Evolutionary conservation across 495 filamentous ascomycete genomes (phyloP), one percentile per base, ranked within the genome.

Genomic region (Penicillium odoratum): DNA sequence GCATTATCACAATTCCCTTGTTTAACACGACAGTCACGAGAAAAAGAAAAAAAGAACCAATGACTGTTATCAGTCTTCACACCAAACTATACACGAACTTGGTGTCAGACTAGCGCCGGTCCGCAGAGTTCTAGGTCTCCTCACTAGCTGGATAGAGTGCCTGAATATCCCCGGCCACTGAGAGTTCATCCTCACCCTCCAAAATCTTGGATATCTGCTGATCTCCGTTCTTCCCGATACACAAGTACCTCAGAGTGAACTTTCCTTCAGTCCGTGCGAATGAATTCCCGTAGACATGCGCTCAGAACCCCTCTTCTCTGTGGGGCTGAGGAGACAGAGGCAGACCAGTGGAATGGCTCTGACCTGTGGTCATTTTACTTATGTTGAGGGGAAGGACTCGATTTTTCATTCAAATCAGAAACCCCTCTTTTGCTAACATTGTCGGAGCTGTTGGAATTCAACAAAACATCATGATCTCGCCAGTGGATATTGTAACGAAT

Each of bases 401-500:
- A 31, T 25, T 21, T 21, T 21, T 21, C 21, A 21, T 21, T 21
- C 2, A 1, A 30, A 33, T 30, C 4, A 15, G n/a, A 25, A 25
- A 5, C 3, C n/a, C 33, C n/a, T 28, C 18, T 51, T 21, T 3
- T 10, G 13, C 25, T n/a, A 13, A 51, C 7, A 40, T 21, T 31
- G n/a, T 7, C 38, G 16, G 9, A 15, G 31, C 1, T n/a, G 13
- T 51, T 18, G 5, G 10, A 40, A 5, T 15, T 15, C 4, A 33
- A 10, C 13, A n/a, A 25, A 48, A 15, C 43, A 57, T 18, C 16
- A 62, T 62, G 59, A 10, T 38, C 33, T 51, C 40, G 15, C 13
- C 49, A 18, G 18, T 29, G 7, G 59, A 62, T 9, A 28, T 62
- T 13, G 46, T 42, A 4, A 62, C 40, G 4, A 58, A 55, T 51